phyloP scores from a whole-genome alignment of 139 green algal species.

The Coelastrella sp. region DNA sequence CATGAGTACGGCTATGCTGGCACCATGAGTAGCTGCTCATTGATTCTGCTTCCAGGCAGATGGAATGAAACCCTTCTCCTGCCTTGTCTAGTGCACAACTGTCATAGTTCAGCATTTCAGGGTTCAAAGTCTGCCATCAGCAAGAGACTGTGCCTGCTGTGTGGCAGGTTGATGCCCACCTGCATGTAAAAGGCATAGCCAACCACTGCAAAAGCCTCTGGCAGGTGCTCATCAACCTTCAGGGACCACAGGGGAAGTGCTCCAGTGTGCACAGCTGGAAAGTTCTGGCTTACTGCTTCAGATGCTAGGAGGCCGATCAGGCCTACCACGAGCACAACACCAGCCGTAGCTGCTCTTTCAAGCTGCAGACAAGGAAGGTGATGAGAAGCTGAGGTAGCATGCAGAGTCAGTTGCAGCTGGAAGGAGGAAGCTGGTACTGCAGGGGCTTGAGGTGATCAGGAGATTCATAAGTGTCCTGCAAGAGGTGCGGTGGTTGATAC shows the following conservation, averaged over 20 bases:
- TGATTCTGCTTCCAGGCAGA: no score
- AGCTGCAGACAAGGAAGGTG: conserved; percentile 68
- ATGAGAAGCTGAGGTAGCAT: no score
- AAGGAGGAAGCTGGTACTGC: neutral
- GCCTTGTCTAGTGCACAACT: no score
- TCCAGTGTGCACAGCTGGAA: conserved; percentile 73
- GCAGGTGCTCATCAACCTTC: conserved; percentile 56
- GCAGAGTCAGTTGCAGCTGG: no score
- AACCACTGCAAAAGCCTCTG: conserved; percentile 71
- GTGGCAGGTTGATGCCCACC: conserved; percentile 12
- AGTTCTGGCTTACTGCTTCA: conserved; percentile 45
- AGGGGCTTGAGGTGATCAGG: no score
- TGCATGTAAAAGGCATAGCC: conserved; percentile 79
- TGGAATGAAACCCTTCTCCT: no score
- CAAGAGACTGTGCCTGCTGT: neutral
- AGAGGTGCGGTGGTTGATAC: no score
- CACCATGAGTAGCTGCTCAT: no score
- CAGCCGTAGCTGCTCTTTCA: conserved; percentile 72
- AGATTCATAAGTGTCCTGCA: no score
- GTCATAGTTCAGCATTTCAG: no score
- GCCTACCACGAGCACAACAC: conserved; percentile 70
- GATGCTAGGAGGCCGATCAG: conserved; percentile 65
- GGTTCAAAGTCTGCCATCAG: no score
- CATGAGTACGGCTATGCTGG: neutral
- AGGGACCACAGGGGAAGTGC: conserved; percentile 72